phyloP scores from a whole-genome alignment of 139 green algal genomes.

The Auxenochlorella pyrenoidosa region DNA sequence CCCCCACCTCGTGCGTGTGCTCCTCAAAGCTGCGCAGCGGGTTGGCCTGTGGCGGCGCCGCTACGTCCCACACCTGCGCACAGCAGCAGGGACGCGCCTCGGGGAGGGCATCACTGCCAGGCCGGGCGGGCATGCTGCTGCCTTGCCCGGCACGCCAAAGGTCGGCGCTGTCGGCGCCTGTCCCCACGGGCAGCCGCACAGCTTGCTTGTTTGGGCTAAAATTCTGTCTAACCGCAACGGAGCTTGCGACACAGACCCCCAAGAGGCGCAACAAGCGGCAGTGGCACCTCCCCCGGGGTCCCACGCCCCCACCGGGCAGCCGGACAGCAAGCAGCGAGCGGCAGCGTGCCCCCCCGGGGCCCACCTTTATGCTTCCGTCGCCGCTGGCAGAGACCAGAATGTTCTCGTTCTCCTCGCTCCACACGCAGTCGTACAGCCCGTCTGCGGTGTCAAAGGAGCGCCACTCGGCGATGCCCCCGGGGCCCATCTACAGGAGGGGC shows the following conservation, averaged over 20 bases:
- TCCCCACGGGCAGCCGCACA: too few relatives aligned
- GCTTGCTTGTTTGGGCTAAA: too few relatives aligned
- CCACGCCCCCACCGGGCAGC: too few relatives aligned
- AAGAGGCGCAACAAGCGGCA: too few relatives aligned
- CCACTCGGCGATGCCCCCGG: slow-evolving; percentile 76
- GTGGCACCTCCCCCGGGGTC: too few relatives aligned
- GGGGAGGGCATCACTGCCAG: too few relatives aligned
- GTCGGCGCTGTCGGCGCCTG: too few relatives aligned
- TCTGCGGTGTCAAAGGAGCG: slow-evolving; percentile 95
- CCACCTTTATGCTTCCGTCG: slow-evolving; percentile 94
- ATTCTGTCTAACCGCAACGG: neutral
- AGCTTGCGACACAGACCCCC: neutral
- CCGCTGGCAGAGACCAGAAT: slow-evolving; percentile 90
- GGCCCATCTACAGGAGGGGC: slow-evolving; percentile 70
- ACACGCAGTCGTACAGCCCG: slow-evolving; percentile 95
- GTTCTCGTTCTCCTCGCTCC: slow-evolving; percentile 97
- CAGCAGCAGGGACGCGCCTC: neutral
- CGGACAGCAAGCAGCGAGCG: too few relatives aligned
- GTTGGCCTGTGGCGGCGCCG: slow-evolving; percentile 81
- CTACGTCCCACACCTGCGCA: slow-evolving; percentile 79
- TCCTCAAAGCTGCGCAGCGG: slow-evolving; percentile 89
- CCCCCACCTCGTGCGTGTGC: slow-evolving; percentile 90
- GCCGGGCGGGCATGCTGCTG: too few relatives aligned
- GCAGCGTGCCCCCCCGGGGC: too few relatives aligned
- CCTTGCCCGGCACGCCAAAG: too few relatives aligned